These are phyloP conservation scores for Penicillium polonicum DNA, from an alignment of 2,329 filamentous ascomycete species.

Conservation along the genomic window DNA sequence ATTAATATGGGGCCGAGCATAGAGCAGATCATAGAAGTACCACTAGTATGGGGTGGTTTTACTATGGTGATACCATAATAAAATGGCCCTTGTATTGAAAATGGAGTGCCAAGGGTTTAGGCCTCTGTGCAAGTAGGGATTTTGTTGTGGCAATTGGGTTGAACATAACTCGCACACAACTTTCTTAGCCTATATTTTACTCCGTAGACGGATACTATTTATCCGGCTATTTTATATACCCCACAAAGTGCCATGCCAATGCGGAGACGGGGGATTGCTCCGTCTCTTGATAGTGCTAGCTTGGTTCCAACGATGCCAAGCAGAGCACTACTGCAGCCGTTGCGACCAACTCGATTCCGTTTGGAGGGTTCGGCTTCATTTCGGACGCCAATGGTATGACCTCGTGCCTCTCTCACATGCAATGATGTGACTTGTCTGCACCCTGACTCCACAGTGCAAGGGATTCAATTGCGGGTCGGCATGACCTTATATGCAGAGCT, in stretches of 20 bases:
- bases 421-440: not conserved
- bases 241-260: not conserved
- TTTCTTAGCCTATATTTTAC: no score
- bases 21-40: no score
- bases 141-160: no score
- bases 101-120: no score
- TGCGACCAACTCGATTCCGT: not conserved
- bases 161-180: no score
- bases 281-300: slow-evolving; percentile 22
- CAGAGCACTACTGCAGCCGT: slow-evolving; percentile 1
- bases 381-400: slow-evolving; percentile 2
- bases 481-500: slow-evolving; percentile 1
- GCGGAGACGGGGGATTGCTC: slow-evolving; percentile 12
- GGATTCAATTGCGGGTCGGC: not conserved
- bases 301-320: not conserved
- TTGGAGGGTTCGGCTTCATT: slow-evolving; percentile 7
- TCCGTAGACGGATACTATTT: no score
- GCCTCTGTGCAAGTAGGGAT: no score
- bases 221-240: not conserved
- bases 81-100: no score
- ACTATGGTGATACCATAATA: no score
- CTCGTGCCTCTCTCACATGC: not conserved
- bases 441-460: not conserved
- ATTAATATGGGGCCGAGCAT: no score
- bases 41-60: no score